Base-by-base conservation (phyloP, 1,284 basidiomycete genomes). In the Sporisorium sorghi region DNA sequence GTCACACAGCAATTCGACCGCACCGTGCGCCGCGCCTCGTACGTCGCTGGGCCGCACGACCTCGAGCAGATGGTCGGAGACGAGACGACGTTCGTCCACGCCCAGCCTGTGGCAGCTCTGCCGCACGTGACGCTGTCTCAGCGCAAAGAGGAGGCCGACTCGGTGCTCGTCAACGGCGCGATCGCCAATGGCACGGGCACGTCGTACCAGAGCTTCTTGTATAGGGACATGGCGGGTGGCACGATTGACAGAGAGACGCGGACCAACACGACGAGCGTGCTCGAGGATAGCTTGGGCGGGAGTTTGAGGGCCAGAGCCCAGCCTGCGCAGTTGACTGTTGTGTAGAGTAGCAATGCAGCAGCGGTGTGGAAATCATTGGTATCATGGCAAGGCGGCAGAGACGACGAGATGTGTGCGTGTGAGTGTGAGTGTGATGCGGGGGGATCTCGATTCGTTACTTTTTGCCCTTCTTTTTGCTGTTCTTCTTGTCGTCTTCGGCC, bases 381-480 rank as follows among this genome's bases (percentile, higher is more conserved):
- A 63, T 69, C 59, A 63, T 63, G 55, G 55, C 58, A 43, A 26
- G 33, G 30, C 10, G n/a, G n/a, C n/a, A n/a, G n/a, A 46, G 30
- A 44, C 23, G 12, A 15, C 35, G 30, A 32, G 24, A 14, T 24
- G 40, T 23, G n/a, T 17, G 40, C 19, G n/a, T 17, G 26, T 10
- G 26, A 10, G 46, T 33, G 35, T 17, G 39, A 3, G 17, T 21
- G 37, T 28, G 51, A 0, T 28, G 1, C 28, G 21, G 8, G 17
- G 10, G n/a, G n/a, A n/a, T n/a, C n/a, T n/a, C n/a, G n/a, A n/a
- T n/a, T 17, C 19, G 8, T 52, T 14, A 66, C 71, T 78, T 78
- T 30, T 76, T 76, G 53, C 67, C 73, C 44, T 75, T 70, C 68
- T 77, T 77, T 37, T 74, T 72, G 15, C 39, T 59, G 5, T 26